These are phyloP conservation scores for Nakazawaea ernobii DNA, from an alignment of 805 yeast species.

Conservation along the genomic window DNA sequence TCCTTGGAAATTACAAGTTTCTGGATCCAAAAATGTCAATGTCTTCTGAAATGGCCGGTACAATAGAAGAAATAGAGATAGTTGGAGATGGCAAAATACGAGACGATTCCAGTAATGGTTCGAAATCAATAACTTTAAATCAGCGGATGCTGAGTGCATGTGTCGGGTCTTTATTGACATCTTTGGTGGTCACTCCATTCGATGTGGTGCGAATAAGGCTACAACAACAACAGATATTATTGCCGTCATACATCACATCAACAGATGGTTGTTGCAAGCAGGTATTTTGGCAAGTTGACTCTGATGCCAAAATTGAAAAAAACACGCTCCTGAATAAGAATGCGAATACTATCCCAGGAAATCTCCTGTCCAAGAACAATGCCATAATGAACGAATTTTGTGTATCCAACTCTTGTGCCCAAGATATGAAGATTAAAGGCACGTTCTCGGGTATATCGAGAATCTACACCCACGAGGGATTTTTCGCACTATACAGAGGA, in stretches of 20 bases:
- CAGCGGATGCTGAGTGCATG: slow-evolving; percentile 79
- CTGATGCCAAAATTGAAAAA: background rate
- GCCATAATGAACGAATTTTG: slow-evolving; percentile 27
- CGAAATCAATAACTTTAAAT: slow-evolving; percentile 31
- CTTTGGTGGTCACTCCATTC: slow-evolving; percentile 71
- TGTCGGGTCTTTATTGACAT: slow-evolving; percentile 67
- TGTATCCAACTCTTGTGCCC: slow-evolving; percentile 32
- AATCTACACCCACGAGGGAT: slow-evolving; percentile 71
- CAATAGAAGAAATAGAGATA: slow-evolving; percentile 6
- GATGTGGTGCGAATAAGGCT: slow-evolving; percentile 74
- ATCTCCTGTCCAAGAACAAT: background rate
- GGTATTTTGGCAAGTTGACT: slow-evolving; percentile 28
- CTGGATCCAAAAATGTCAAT: background rate
- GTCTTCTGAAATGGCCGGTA: slow-evolving; percentile 13
- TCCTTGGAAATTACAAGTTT: background rate
- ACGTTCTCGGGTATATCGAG: slow-evolving; percentile 69
- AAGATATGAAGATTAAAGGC: slow-evolving; percentile 44
- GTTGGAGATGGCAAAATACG: background rate
- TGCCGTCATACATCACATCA: slow-evolving; percentile 27
- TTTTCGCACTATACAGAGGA: slow-evolving; percentile 81
- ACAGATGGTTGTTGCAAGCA: slow-evolving; percentile 29
- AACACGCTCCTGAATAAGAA: background rate
- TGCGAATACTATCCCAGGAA: background rate
- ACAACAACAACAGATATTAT: slow-evolving; percentile 67
- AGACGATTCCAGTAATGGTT: background rate